Evolutionary conservation across 2,329 filamentous ascomycete genomes (phyloP).

Genomic region (Scedosporium aurantiacum): DNA sequence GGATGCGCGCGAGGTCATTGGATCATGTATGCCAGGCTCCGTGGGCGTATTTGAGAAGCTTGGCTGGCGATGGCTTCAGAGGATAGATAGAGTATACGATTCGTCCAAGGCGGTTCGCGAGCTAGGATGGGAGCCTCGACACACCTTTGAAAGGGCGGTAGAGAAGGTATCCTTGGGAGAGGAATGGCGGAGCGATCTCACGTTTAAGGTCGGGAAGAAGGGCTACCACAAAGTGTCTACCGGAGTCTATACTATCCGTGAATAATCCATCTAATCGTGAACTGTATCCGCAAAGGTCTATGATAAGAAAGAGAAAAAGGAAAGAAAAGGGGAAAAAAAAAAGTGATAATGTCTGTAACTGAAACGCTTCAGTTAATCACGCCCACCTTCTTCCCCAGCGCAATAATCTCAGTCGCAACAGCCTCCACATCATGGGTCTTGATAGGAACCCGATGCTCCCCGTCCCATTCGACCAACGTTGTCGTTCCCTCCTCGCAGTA

Average conservation of each 20-base stretch:
- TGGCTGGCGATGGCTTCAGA: slow-evolving; percentile 25
- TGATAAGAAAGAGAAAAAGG: slow-evolving; percentile 4
- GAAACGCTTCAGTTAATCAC: background rate
- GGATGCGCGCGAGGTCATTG: slow-evolving; percentile 21
- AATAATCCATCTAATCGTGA: background rate
- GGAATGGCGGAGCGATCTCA: slow-evolving; percentile 28
- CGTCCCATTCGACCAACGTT: slow-evolving; percentile 57
- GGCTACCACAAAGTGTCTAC: slow-evolving; percentile 32
- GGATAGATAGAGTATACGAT: slow-evolving; percentile 35
- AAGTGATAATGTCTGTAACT: background rate
- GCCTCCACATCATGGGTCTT: slow-evolving; percentile 53
- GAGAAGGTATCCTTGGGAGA: slow-evolving; percentile 22
- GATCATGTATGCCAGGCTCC: slow-evolving; percentile 15
- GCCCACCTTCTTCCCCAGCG: slow-evolving; percentile 25
- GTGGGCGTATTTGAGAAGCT: slow-evolving; percentile 18
- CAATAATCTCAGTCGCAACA: slow-evolving; percentile 40
- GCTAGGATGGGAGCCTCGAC: slow-evolving; percentile 29
- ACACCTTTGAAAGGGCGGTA: slow-evolving; percentile 26
- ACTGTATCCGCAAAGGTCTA: background rate
- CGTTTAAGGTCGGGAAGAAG: slow-evolving; percentile 26
- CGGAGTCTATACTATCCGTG: slow-evolving; percentile 23
- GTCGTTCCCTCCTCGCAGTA: slow-evolving; percentile 48
- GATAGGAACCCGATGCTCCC: slow-evolving; percentile 59
- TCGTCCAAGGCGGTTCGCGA: slow-evolving; percentile 28
- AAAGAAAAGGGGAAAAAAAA: background rate